Evolutionary conservation across 164 flowering plant species (phyloP).

Genomic region (Euptelea pleiosperma): DNA sequence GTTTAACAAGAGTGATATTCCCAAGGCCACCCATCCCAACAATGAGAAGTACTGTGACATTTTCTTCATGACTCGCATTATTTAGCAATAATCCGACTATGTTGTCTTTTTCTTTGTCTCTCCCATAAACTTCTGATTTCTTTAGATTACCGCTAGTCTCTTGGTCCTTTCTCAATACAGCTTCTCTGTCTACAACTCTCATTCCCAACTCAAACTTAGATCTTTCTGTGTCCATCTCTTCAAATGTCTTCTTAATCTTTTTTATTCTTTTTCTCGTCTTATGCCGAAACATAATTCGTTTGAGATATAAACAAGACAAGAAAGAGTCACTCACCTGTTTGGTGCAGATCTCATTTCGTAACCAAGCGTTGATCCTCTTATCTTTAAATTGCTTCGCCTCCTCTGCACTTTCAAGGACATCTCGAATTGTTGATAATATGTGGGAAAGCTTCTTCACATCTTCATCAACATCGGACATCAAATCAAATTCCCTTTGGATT

Average conservation of each 20-base stretch:
- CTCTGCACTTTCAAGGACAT: too few species aligned
- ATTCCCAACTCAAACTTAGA: not conserved
- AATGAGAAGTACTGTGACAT: not conserved
- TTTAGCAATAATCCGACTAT: not conserved
- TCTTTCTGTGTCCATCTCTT: not conserved
- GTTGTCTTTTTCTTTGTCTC: slow-evolving; percentile 5
- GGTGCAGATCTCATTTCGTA: not conserved
- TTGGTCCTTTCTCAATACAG: not conserved
- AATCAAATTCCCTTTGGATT: too few species aligned
- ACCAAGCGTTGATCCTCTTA: not conserved
- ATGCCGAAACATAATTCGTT: not conserved
- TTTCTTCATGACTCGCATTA: not conserved
- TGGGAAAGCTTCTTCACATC: too few species aligned
- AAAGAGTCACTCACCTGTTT: too few species aligned
- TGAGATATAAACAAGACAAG: too few species aligned
- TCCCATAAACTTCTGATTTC: slow-evolving; percentile 6
- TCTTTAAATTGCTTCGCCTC: not conserved
- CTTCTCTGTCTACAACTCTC: not conserved
- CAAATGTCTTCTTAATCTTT: not conserved
- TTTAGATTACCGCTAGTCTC: not conserved
- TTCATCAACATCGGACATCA: too few species aligned
- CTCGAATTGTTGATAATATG: too few species aligned
- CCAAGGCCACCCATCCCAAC: slow-evolving; percentile 2
- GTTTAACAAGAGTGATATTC: not conserved
- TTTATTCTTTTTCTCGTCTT: not conserved